Base-by-base conservation (phyloP, 306 rosid species). In the Lathyrus sativus region DNA sequence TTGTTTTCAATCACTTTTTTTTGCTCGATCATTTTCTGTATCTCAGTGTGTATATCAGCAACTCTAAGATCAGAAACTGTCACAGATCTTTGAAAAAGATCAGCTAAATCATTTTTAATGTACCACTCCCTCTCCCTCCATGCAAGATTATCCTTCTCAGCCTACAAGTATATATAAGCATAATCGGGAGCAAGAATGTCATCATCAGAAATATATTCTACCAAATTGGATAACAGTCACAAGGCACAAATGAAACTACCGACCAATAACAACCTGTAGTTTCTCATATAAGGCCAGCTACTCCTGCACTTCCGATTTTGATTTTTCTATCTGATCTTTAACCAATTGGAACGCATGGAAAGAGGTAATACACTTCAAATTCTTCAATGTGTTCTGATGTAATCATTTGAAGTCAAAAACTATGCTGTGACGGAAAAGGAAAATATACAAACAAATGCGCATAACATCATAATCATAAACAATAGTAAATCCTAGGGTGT, bases 81-180 rank as follows among this genome's bases (percentile, higher is more conserved):
- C 15, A 83, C 67, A 63, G 97, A 86, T 81, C 97, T 88, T 79
- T 81, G 79, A 67, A 84, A 77, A 69, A 85, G 78, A 73, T 90
- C 97, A 13, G 79, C 87, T 70, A 93, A 68, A 45, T 93, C 96
- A 76, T 63, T 88, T 83, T 87, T 93, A 56, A 90, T 79, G 75
- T 75, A 88, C 73, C 85, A 80, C 72, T 93, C 99, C 80, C 89
- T 80, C 80, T 93, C 99, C 80, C 69, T 93, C 97, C 95, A 93
- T 17, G 76, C 74, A 81, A 90, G 85, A 74, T 48, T 86, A 81
- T 90, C 99, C 86, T 90, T 93, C 86, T 93, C 99, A 82, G 83
- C 89, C 99, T 93, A 78, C 50, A n/a, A n/a, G n/a, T n/a, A n/a
- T n/a, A n/a, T n/a, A n/a, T n/a, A n/a, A n/a, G n/a, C n/a, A n/a